Evolutionary conservation across 2,329 filamentous ascomycete genomes (phyloP).

Genomic region (Cladosporium sphaerospermum): DNA sequence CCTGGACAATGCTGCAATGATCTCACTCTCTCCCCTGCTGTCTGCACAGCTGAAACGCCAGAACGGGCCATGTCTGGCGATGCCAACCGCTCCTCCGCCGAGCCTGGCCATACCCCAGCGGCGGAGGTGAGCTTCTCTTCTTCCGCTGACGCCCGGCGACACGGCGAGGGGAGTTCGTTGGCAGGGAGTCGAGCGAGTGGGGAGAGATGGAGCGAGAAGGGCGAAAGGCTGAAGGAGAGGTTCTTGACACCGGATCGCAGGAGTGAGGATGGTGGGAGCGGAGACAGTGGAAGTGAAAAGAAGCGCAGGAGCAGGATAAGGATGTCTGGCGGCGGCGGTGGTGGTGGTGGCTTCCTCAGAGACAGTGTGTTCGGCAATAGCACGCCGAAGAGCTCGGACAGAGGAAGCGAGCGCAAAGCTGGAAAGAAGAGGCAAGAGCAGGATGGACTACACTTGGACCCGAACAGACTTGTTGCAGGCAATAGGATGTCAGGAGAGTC

Average conservation of each 20-base stretch:
- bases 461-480: slow-evolving; percentile 11
- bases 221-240: slow-evolving; percentile 8
- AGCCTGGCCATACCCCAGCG: slow-evolving; percentile 15
- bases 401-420: slow-evolving; percentile 3
- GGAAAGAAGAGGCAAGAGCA: slow-evolving; percentile 19
- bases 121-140: slow-evolving; percentile 23
- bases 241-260: slow-evolving; percentile 8
- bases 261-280: slow-evolving; percentile 4
- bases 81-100: slow-evolving; percentile 11
- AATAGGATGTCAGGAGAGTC: slow-evolving; percentile 21
- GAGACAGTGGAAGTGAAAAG: neutral
- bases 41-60: slow-evolving; percentile 11
- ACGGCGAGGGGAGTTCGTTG: slow-evolving; percentile 20
- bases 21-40: slow-evolving; percentile 9
- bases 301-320: slow-evolving; percentile 17
- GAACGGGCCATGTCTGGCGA: slow-evolving; percentile 18
- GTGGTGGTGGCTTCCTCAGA: slow-evolving; percentile 35
- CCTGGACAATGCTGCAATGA: slow-evolving; percentile 9
- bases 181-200: slow-evolving; percentile 20
- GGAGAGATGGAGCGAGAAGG: slow-evolving; percentile 11
- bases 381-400: slow-evolving; percentile 5
- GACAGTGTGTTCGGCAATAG: slow-evolving; percentile 23
- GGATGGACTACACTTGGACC: slow-evolving; percentile 16
- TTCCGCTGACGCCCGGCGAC: slow-evolving; percentile 14
- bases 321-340: slow-evolving; percentile 20